Evolutionary conservation across 2,329 filamentous ascomycete species (phyloP).

Genomic region (Cordyceps farinosa): DNA sequence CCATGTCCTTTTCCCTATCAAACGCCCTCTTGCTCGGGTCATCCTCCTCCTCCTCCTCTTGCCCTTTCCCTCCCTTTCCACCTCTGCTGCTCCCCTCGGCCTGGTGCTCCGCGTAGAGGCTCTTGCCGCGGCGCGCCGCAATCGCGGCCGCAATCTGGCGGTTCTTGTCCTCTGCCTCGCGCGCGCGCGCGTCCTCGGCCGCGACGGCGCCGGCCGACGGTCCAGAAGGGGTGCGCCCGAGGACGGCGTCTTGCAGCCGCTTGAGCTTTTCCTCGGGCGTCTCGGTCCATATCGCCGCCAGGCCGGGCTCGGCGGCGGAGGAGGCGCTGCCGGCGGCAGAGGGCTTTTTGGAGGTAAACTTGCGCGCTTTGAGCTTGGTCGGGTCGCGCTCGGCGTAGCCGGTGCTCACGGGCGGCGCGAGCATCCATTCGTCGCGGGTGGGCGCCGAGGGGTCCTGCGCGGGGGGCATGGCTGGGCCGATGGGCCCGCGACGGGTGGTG

Average conservation of each 20-base stretch:
- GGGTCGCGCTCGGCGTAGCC: conserved; percentile 67
- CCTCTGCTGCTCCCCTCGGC: conserved; percentile 28
- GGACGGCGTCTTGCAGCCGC: conserved; percentile 74
- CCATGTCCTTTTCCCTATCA: conserved; percentile 93
- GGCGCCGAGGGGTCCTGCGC: conserved; percentile 35
- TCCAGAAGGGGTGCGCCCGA: conserved; percentile 68
- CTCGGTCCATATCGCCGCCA: conserved; percentile 82
- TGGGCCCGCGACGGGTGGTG: conserved; percentile 46
- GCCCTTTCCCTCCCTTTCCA: conserved; percentile 26
- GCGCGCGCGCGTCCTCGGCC: conserved; percentile 40
- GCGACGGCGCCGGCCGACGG: conserved; percentile 38
- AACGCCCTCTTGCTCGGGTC: conserved; percentile 88
- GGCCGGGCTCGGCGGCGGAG: conserved; percentile 30
- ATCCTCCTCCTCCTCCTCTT: conserved; percentile 64
- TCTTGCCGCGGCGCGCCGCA: conserved; percentile 53
- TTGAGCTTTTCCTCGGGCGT: conserved; percentile 84
- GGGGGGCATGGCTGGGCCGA: conserved; percentile 34
- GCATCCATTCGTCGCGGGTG: conserved; percentile 82
- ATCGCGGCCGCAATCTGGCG: conserved; percentile 46
- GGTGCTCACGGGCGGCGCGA: conserved; percentile 60
- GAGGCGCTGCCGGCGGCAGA: conserved; percentile 28
- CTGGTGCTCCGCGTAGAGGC: conserved; percentile 58
- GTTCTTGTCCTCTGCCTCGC: conserved; percentile 55
- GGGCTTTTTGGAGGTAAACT: conserved; percentile 66
- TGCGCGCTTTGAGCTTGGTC: conserved; percentile 75